Evolutionary conservation across 352 stramenopile genomes (phyloP), one percentile per base, ranked within the genome.

Genomic region (Pythium folliculosum): DNA sequence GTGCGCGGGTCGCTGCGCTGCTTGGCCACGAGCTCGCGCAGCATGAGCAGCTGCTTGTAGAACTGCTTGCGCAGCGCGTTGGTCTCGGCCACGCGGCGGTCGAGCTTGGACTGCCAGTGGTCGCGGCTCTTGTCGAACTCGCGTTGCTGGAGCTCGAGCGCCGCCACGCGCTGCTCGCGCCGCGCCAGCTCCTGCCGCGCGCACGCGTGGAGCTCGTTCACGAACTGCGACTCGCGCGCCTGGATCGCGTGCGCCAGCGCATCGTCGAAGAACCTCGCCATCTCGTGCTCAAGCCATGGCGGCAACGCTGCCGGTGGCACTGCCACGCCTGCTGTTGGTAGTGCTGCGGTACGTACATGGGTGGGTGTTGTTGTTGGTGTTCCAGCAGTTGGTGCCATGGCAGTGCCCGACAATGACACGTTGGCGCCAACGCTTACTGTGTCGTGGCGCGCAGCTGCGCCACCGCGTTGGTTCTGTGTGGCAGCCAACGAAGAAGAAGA

Each of bases 31-130:
- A 90, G 73, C 12, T 92, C 84, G 16, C 82, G 78, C 61, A 92
- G 73, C 80, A 90, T 81, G 12, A 90, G 73, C 22, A 92, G 62
- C 48, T 92, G 82, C 62, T 87, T 82, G 70, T 90, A 91, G 48
- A 82, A 86, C 59, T 88, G 75, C 60, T 91, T 91, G 48, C 84
- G 82, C 55, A 90, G 65, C 23, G 70, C 73, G 47, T 89, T 87
- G 66, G 80, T 89, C 56, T 89, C 82, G 22, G 79, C 78, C 49
- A 86, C 73, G 40, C 84, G 81, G 13, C 82, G 77, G 55, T 91
- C 81, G 4, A 92, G 71, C 63, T 86, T 83, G 13, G 81, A 79
- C 53, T 88, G 75, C 21, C 84, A 60, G 54, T 84, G 77, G 17
- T 43, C 52, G 3, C 55, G 60, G 22, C 77, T 67, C 22, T 75